Evolutionary conservation across 1,284 basidiomycete species (phyloP).

Genomic region (Cerioporus squamosus): DNA sequence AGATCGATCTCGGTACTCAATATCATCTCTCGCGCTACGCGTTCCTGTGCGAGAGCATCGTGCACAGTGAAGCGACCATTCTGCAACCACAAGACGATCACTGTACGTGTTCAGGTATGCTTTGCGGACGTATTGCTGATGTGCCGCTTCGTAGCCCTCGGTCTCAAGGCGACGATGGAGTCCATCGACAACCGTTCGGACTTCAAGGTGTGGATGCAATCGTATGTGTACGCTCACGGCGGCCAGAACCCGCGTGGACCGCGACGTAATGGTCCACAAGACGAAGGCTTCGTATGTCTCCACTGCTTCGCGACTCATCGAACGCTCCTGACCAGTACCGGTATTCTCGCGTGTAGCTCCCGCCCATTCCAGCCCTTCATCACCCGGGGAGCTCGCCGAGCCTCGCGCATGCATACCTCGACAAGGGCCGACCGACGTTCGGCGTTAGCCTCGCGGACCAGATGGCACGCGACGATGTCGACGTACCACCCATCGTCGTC

Average conservation of each 20-base stretch:
- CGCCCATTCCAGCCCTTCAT: slow-evolving; percentile 46
- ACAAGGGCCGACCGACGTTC: slow-evolving; percentile 80
- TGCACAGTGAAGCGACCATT: slow-evolving; percentile 87
- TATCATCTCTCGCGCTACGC: slow-evolving; percentile 96
- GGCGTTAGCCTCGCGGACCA: slow-evolving; percentile 93
- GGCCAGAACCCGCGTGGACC: slow-evolving; percentile 65
- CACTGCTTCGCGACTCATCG: not conserved
- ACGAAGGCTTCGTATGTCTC: slow-evolving; percentile 83
- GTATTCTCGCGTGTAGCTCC: slow-evolving; percentile 49
- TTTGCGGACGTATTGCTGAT: not conserved
- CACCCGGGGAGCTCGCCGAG: slow-evolving; percentile 34
- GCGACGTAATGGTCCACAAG: slow-evolving; percentile 80
- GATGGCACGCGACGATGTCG: slow-evolving; percentile 86
- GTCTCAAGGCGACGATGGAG: slow-evolving; percentile 88
- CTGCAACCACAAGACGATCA: slow-evolving; percentile 78
- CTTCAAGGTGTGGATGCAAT: slow-evolving; percentile 97
- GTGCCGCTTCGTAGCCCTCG: slow-evolving; percentile 51
- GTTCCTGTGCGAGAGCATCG: slow-evolving; percentile 90
- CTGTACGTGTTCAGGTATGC: slow-evolving; percentile 1
- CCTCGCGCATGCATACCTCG: slow-evolving; percentile 44
- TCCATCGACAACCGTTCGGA: slow-evolving; percentile 93
- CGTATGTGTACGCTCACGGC: slow-evolving; percentile 88
- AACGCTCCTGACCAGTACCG: not conserved
- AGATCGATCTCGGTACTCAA: slow-evolving; percentile 95
- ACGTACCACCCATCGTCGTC: slow-evolving; percentile 87